Evolutionary conservation across 768 basidiomycete species (phyloP), one percentile per base, ranked within the genome.

Genomic region (Mycena vulgaris): DNA sequence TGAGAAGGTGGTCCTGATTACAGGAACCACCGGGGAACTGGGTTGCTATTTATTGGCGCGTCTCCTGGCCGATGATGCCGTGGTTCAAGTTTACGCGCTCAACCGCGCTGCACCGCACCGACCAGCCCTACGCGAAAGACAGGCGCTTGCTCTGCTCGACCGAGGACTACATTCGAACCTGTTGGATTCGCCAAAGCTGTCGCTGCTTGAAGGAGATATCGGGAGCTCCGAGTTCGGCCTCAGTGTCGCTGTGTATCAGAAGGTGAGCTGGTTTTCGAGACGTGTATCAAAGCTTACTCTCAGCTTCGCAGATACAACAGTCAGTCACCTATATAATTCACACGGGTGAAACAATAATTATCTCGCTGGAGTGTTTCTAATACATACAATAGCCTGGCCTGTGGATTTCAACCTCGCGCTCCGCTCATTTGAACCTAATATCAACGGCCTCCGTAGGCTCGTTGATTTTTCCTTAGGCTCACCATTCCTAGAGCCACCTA

Each of bases 301-400:
- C n/a, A n/a, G n/a, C n/a, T n/a, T n/a, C 52, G 9, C 49, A 81
- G 77, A 75, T 82, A 47, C 70, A 75, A 17, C 31, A 56, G n/a
- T 76, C 75, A 13, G 74, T 80, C 6, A 83, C 82, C 7, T 80
- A 80, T 35, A 76, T 85, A 70, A 80, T 83, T 11, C 82, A 84
- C 74, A 81, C 80, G 27, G 80, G 81, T 82, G 23, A 51, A 42
- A 23, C 5, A 14, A 13, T 1, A 14, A 45, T 30, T 25, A 37
- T 2, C 3, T 7, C 28, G 27, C 57, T 17, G 23, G 31, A 59
- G 49, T 11, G 2, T 63, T 35, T 14, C 48, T 39, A 13, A 23
- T 23, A 30, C 37, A 9, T 14, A 31, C 4, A 3, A 48, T 28
- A 80, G 82, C 80, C 17, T 83, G 81, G 80, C 77, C 68, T 0